phyloP scores from a whole-genome alignment of 1,284 basidiomycete genomes.

The Cystobasidium sp. region DNA sequence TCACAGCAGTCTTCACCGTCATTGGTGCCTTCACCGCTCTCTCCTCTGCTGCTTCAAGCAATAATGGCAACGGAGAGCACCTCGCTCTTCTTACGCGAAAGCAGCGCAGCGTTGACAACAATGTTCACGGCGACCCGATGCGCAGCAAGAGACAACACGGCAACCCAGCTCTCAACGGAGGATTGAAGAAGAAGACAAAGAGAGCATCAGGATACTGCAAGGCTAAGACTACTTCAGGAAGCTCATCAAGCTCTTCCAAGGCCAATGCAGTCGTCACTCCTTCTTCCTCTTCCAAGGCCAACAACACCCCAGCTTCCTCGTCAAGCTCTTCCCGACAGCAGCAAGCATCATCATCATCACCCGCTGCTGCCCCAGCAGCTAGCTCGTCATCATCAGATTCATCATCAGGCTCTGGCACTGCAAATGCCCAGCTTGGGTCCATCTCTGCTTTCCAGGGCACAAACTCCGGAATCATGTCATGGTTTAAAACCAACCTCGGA shows the following conservation, averaged over 20 bases:
- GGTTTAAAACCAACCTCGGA: conserved; percentile 37
- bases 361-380: neutral
- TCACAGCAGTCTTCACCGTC: conserved; percentile 26
- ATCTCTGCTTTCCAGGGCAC: conserved; percentile 40
- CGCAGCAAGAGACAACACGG: conserved; percentile 24
- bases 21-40: conserved; percentile 22
- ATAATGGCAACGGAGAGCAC: conserved; percentile 19
- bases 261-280: conserved; percentile 10
- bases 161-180: neutral
- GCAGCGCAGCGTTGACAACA: conserved; percentile 14
- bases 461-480: conserved; percentile 36
- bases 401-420: conserved; percentile 9
- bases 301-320: conserved; percentile 1
- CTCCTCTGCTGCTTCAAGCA: conserved; percentile 18
- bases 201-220: conserved; percentile 31
- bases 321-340: neutral
- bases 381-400: neutral
- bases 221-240: conserved; percentile 22
- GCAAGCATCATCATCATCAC: conserved; percentile 32
- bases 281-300: neutral
- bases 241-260: neutral
- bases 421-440: conserved; percentile 33
- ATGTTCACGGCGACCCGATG: conserved; percentile 6
- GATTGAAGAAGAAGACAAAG: conserved; percentile 19
- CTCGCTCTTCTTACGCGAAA: conserved; percentile 30